Conservation (phyloP, 805 yeast species). For the Saccharomycopsis oosterbeekiorum region DNA sequence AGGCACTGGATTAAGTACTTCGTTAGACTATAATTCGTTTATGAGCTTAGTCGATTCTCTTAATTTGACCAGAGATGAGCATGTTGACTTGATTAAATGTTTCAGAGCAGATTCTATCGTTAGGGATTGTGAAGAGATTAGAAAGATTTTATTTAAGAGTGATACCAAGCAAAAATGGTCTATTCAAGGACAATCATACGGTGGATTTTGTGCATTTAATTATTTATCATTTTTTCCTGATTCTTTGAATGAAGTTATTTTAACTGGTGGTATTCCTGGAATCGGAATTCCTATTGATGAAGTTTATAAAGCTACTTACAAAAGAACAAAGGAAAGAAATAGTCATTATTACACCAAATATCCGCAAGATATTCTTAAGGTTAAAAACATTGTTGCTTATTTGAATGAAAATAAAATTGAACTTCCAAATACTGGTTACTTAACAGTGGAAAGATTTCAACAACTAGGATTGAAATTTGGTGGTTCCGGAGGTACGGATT, state of each 20-base stretch:
- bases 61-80: constrained; percentile 22
- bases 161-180: constrained; percentile 35
- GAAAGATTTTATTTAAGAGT: constrained; percentile 27
- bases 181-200: constrained; percentile 45
- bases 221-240: constrained; percentile 37
- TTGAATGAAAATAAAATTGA: constrained; percentile 25
- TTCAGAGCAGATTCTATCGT: constrained; percentile 48
- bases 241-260: constrained; percentile 33
- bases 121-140: constrained; percentile 38
- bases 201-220: constrained; percentile 43
- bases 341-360: constrained; percentile 37
- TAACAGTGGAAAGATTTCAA: constrained; percentile 44
- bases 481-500: constrained; percentile 39
- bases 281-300: constrained; percentile 34
- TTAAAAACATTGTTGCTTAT: constrained; percentile 30
- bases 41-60: constrained; percentile 10
- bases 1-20: constrained; percentile 49
- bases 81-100: constrained; percentile 32
- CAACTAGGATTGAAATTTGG: constrained; percentile 45
- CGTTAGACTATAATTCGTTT: constrained; percentile 30
- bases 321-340: constrained; percentile 39
- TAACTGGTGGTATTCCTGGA: constrained; percentile 56
- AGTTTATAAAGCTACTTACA: constrained; percentile 40
- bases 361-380: constrained; percentile 36
- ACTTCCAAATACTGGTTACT: constrained; percentile 42